A percentile compares a stretch with the other conserved stretches of the same genome.
phyloP scores from a whole-genome alignment of 148 eudicot species.

The Tetragonia tetragonoides region DNA sequence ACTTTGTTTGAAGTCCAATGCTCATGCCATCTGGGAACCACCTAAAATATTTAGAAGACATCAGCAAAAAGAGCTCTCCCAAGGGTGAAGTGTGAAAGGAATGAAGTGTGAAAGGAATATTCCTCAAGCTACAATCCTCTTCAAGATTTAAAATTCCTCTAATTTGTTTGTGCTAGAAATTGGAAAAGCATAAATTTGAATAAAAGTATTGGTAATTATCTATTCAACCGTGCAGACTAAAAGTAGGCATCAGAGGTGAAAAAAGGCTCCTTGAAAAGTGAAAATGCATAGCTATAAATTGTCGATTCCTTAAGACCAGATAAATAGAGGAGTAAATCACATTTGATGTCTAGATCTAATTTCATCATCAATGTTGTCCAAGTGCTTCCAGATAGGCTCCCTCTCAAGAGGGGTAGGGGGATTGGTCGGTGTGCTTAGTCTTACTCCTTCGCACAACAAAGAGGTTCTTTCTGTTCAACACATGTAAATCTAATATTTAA shows the following conservation, averaged over 20 bases:
- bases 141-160: neutral
- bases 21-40: conserved; percentile 92
- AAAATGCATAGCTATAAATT: neutral
- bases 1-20: conserved; percentile 98
- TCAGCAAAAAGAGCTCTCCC: neutral
- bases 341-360: neutral
- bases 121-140: neutral
- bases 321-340: neutral
- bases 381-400: too few species aligned
- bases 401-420: too few species aligned
- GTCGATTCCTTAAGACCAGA: neutral
- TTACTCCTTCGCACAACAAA: too few species aligned
- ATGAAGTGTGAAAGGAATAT: neutral
- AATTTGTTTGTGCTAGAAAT: neutral
- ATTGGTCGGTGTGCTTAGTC: too few species aligned
- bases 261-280: neutral
- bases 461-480: too few species aligned
- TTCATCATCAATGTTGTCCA: too few species aligned
- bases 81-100: neutral
- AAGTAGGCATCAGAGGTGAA: neutral
- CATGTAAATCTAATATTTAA: too few species aligned
- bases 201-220: neutral
- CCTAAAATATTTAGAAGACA: conserved; percentile 39
- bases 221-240: neutral
- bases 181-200: neutral